Evolutionary conservation across 1,284 basidiomycete genomes (phyloP).

Genomic region (Mycosarcoma maydis): DNA sequence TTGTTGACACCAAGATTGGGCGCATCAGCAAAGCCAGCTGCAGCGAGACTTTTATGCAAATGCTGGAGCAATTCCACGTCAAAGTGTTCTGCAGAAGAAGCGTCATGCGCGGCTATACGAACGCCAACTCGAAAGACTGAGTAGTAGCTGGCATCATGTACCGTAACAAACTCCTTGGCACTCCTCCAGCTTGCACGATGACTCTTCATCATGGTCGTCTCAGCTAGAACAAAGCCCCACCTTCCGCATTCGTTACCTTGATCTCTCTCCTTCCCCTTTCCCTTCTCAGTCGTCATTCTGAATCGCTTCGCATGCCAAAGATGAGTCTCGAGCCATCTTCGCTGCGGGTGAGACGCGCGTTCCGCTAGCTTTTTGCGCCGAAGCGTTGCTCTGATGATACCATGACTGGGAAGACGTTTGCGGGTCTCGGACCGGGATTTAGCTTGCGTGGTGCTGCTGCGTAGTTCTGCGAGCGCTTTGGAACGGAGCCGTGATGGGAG

Average conservation of each 20-base stretch:
- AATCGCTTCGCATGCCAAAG: slow-evolving; percentile 66
- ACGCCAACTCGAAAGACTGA: slow-evolving; percentile 41
- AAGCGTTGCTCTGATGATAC: slow-evolving; percentile 37
- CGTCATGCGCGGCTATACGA: background rate
- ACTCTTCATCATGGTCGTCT: slow-evolving; percentile 62
- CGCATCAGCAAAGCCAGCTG: slow-evolving; percentile 6
- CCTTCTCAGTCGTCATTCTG: slow-evolving; percentile 60
- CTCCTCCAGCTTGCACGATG: slow-evolving; percentile 55
- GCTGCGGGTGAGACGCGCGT: slow-evolving; percentile 40
- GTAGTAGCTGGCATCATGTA: slow-evolving; percentile 62
- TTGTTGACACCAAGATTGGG: background rate
- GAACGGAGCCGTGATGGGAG: slow-evolving; percentile 56
- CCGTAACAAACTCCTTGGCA: slow-evolving; percentile 25
- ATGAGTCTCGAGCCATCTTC: slow-evolving; percentile 66
- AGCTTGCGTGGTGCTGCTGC: slow-evolving; percentile 58
- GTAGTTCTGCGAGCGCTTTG: slow-evolving; percentile 60
- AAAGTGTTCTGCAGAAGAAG: background rate
- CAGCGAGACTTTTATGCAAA: background rate
- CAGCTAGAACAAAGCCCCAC: slow-evolving; percentile 60
- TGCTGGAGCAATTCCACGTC: background rate
- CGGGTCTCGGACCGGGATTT: slow-evolving; percentile 49
- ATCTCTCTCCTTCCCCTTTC: slow-evolving; percentile 45
- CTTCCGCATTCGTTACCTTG: slow-evolving; percentile 33
- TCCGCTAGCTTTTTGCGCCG: slow-evolving; percentile 40
- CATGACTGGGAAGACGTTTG: slow-evolving; percentile 46